A percentile compares a stretch with the other conserved stretches of the same genome.
Conservation (phyloP, 176 grass and related monocot genomes). For the Alloteropsis semialata region DNA sequence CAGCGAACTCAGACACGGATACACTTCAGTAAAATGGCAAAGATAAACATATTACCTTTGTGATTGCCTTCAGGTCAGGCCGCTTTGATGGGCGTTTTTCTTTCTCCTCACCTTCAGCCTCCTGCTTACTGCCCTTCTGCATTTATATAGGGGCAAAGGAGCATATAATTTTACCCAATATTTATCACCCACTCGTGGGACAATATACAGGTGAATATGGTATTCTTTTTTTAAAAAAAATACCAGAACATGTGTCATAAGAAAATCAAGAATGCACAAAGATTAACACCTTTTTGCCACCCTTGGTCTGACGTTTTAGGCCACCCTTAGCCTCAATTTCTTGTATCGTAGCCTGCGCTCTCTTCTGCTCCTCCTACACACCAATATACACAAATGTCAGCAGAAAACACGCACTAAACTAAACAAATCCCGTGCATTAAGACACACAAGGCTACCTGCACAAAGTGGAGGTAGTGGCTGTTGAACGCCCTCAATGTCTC, state of each 20-base stretch:
- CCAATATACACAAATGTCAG: background rate
- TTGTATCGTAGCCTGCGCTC: conserved; percentile 33
- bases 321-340: conserved; percentile 41
- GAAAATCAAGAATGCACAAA: background rate
- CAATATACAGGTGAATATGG: background rate
- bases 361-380: conserved; percentile 54
- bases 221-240: too few species aligned
- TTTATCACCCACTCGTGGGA: background rate
- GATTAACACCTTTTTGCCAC: conserved; percentile 24
- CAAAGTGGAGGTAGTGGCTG: conserved; percentile 71
- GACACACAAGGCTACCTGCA: conserved; percentile 45
- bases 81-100: conserved; percentile 48
- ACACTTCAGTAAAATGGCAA: background rate
- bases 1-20: background rate
- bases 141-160: conserved; percentile 19
- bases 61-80: conserved; percentile 68
- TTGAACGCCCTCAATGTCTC: conserved; percentile 70
- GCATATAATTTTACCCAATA: background rate
- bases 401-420: background rate
- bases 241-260: background rate
- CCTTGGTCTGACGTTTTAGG: conserved; percentile 14
- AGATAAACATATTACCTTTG: conserved; percentile 32
- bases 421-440: background rate
- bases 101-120: conserved; percentile 25
- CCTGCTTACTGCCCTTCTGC: conserved; percentile 26